Conservation (phyloP, 139 green algal genomes). For the Edaphochlamys debaryana region DNA sequence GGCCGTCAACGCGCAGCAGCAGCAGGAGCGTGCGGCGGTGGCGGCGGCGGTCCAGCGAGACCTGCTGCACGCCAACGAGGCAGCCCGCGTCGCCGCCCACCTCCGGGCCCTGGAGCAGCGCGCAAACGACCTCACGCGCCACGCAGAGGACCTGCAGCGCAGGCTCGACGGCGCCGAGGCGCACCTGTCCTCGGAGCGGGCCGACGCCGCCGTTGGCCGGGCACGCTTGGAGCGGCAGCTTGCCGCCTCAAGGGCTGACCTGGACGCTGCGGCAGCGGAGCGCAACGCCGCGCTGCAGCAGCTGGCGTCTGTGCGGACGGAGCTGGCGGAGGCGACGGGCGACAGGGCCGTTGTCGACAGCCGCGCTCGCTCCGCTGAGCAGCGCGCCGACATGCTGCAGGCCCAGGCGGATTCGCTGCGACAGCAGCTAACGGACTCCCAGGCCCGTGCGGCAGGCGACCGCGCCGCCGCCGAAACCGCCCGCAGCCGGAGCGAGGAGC, state of each 20-base stretch:
- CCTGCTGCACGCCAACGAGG: not conserved
- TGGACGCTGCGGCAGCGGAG: slow-evolving; percentile 1
- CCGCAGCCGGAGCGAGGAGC: not conserved
- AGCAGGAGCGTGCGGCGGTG: not conserved
- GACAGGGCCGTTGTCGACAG: not conserved
- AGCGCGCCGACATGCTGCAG: not conserved
- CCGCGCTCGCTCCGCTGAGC: not conserved
- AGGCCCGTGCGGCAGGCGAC: not conserved
- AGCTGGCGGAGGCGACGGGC: not conserved
- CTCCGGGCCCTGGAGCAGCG: not conserved
- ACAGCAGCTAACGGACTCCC: not conserved
- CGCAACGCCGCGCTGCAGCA: slow-evolving; percentile 5
- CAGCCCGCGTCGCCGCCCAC: not conserved
- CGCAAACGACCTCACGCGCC: not conserved
- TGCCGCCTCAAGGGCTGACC: not conserved
- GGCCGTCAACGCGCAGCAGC: not conserved
- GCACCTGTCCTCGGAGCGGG: not conserved
- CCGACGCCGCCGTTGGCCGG: not conserved
- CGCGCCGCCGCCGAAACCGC: not conserved
- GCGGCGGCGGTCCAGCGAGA: not conserved
- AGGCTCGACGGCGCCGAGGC: not conserved
- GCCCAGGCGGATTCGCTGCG: not conserved
- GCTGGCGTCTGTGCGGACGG: not conserved
- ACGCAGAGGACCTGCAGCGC: slow-evolving; percentile 20
- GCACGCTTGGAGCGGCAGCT: not conserved